Evolutionary conservation across 805 yeast species (phyloP).

Genomic region (Brettanomyces custersianus): DNA sequence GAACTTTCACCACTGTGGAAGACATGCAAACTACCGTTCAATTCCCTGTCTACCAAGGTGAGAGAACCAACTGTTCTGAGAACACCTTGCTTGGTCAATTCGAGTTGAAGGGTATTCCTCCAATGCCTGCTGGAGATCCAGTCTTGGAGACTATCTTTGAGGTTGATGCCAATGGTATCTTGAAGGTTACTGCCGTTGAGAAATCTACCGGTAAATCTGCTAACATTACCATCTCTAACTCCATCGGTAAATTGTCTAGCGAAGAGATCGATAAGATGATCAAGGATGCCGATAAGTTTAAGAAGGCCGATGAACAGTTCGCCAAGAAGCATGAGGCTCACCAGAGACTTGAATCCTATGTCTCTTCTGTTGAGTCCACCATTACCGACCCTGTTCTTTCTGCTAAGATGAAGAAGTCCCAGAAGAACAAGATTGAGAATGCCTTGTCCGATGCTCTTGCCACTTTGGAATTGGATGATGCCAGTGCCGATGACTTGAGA

Average conservation of each 20-base stretch:
- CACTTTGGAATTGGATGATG: constrained; percentile 93
- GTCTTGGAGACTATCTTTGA: constrained; percentile 98
- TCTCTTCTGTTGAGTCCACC: constrained; percentile 89
- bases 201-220: constrained; percentile 98
- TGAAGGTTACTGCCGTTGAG: constrained; percentile 98
- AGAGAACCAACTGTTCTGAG: constrained; percentile 97
- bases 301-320: constrained; percentile 97
- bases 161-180: constrained; percentile 99
- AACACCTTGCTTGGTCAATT: constrained; percentile 97
- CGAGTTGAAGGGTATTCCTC: constrained; percentile 96
- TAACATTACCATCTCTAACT: constrained; percentile 97
- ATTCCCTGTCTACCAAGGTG: constrained; percentile 99
- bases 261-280: constrained; percentile 98
- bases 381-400: constrained; percentile 97
- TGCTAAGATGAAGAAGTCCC: constrained; percentile 94
- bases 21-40: constrained; percentile 98
- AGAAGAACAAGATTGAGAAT: constrained; percentile 94
- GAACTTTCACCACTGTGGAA: constrained; percentile 97
- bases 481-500: constrained; percentile 95
- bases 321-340: constrained; percentile 99
- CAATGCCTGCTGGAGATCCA: constrained; percentile 98
- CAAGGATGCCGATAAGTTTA: constrained; percentile 97
- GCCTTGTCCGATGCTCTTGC: constrained; percentile 98
- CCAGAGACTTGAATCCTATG: constrained; percentile 98
- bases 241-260: constrained; percentile 95